Conservation (phyloP, 2,329 filamentous ascomycete species). For the Zymoseptoria tritici region DNA sequence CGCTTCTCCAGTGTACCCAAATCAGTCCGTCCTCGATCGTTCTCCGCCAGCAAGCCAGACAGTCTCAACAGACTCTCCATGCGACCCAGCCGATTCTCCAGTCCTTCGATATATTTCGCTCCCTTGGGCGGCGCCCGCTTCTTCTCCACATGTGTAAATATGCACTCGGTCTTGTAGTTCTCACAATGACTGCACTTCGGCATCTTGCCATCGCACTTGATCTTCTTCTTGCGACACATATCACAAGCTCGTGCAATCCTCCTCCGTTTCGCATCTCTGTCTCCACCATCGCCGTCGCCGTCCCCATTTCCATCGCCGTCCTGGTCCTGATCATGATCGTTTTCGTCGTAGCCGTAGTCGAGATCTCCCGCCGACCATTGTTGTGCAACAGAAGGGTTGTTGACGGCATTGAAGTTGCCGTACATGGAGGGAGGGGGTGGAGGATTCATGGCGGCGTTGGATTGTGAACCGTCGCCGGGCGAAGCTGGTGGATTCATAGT, state of each 20-base stretch:
- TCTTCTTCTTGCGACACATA: conserved; percentile 93
- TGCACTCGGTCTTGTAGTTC: conserved; percentile 96
- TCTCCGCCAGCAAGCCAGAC: conserved; percentile 77
- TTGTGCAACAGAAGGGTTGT: not conserved
- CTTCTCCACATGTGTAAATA: conserved; percentile 98
- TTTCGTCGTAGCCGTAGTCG: conserved; percentile 17
- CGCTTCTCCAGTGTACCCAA: conserved; percentile 80
- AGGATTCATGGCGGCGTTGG: not conserved
- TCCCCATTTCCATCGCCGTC: conserved; percentile 14
- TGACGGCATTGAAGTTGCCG: not conserved
- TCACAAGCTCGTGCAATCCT: conserved; percentile 88
- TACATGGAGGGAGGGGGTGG: not conserved
- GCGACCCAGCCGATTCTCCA: conserved; percentile 88
- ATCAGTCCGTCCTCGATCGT: conserved; percentile 78
- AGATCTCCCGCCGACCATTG: conserved; percentile 14
- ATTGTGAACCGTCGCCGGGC: not conserved
- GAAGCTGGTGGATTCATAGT: not conserved
- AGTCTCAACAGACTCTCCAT: conserved; percentile 89
- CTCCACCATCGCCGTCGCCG: conserved; percentile 22
- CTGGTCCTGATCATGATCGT: not conserved
- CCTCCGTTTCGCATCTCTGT: conserved; percentile 70
- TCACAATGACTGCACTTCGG: conserved; percentile 91
- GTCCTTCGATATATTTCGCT: conserved; percentile 94
- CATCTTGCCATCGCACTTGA: conserved; percentile 96
- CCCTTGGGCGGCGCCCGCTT: conserved; percentile 96